Evolutionary conservation across 2,329 filamentous ascomycete genomes (phyloP), one percentile per base, ranked within the genome.

Genomic region (Neobulgaria alba): DNA sequence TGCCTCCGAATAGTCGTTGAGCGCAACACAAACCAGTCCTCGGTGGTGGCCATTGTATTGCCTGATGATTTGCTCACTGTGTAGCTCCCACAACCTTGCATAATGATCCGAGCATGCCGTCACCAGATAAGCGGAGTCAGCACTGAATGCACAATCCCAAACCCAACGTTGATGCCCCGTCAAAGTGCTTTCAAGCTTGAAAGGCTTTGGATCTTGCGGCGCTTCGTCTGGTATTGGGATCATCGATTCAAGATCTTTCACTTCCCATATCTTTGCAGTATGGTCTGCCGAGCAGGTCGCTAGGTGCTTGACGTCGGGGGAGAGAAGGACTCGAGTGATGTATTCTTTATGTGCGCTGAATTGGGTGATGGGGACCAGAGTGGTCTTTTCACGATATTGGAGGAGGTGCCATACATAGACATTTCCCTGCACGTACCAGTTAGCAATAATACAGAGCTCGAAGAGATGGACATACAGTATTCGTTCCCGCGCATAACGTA

Each of bases 351-450:
- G 82, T 3, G 82, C 82, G 48, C 75, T 71, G 67, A 85, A 86
- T 45, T 77, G 79, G 55, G 78, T 82, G 43, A 85, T 75, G 2
- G 82, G 81, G 5, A 84, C 72, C 17, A 85, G 76, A 31, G 75
- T 77, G 30, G 82, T 85, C 37, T 79, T 68, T 48, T 85, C 80
- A 32, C 72, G 70, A 35, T 56, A 54, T 57, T 94, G 88, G 47
- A 89, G 76, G 60, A 98, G 85, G 50, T 86, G 82, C 92, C 92
- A 98, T 54, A 98, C 87, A 61, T 94, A 98, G 49, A 96, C 89
- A 55, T 93, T 93, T 52, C 92, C 92, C 85, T 95, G 53, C 8
- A 10, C 12, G 12, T 26, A 12, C 23, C 23, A 43, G 15, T 38
- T 58, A 53, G 52, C 36, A 33, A 42, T 4, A n/a, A 29, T 30